Base-by-base conservation (phyloP, 352 stramenopile genomes). In the Pythium plurisporium region DNA sequence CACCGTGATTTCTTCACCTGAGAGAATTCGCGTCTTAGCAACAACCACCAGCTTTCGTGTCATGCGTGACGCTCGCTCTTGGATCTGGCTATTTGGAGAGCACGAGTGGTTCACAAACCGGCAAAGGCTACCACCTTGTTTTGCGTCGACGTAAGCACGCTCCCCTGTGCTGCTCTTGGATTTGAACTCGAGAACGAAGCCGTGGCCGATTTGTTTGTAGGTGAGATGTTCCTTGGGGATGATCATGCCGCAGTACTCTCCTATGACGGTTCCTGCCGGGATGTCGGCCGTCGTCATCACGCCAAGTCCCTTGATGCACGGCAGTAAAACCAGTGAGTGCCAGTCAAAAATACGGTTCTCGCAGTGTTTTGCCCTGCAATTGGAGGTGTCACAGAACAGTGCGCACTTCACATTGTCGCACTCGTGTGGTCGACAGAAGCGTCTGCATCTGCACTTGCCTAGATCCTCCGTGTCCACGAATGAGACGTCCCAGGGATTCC, bases 81-180 rank as follows among this genome's bases (percentile, higher is more conserved):
- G 20, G 10, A 44, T 25, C 34, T 4, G 33, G 34, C 47, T 25
- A 29, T 45, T 55, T 23, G 47, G 33, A 0, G 34, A 8, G 34
- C 47, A 55, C 12, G 47, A 55, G 29, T 55, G 47, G 23, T 55
- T 45, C 3, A 55, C 47, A 20, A 45, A 55, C 4, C 47, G 19
- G 10, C 31, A 43, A 4, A 55, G 20, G 11, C 31, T 45, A 20
- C 44, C 44, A 22, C 30, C 44, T n/a, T n/a, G n/a, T n/a, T n/a
- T n/a, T n/a, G 30, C 30, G 12, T 36, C 30, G 30, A 36, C 12
- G 30, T 36, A 36, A 12, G 12, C 30, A 36, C 12, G 7, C 12
- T 36, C 30, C 7, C 30, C 30, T 36, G 7, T 12, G 30, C 7
- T 36, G 30, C 30, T 36, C 30, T 36, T 7, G 7, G 30, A 12